A percentile compares a stretch with the other conserved stretches of the same genome.
phyloP scores from a whole-genome alignment of 805 yeast genomes.

The Hemisphaericaspora nanyangensis region DNA sequence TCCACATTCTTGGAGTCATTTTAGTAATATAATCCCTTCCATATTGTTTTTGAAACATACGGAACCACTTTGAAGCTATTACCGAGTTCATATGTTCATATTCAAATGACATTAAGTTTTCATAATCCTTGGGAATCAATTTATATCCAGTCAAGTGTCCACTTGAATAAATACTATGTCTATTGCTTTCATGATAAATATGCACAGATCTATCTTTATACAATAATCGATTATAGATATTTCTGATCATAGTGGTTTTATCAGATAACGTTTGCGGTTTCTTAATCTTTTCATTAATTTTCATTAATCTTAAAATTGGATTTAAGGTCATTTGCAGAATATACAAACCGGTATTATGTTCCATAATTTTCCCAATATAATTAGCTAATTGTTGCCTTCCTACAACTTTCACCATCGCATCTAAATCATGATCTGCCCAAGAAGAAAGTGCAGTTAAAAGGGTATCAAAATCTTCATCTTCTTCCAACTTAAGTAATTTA shows the following conservation, averaged over 20 bases:
- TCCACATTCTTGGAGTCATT: conserved; percentile 35
- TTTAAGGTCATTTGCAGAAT: background rate
- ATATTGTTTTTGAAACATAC: conserved; percentile 24
- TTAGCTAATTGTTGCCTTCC: conserved; percentile 4
- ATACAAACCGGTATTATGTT: background rate
- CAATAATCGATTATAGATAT: conserved; percentile 22
- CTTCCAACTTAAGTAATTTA: conserved; percentile 4
- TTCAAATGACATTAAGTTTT: conserved; percentile 35
- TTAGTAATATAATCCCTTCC: conserved; percentile 7
- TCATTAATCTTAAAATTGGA: conserved; percentile 6
- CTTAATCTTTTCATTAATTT: background rate
- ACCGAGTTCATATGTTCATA: conserved; percentile 33
- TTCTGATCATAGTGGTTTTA: conserved; percentile 14
- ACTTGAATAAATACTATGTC: conserved; percentile 14
- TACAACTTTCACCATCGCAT: conserved; percentile 4
- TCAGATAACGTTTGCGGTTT: conserved; percentile 12
- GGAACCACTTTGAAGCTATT: conserved; percentile 39
- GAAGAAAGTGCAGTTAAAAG: conserved; percentile 2
- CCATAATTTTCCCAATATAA: conserved; percentile 3
- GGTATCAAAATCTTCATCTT: conserved; percentile 1
- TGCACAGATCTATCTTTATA: conserved; percentile 11
- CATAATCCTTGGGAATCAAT: conserved; percentile 28
- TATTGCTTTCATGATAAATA: conserved; percentile 17
- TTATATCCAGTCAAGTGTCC: conserved; percentile 12
- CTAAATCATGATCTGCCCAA: conserved; percentile 4